Percentiles rank a stretch among this genome's conserved stretches.
These are phyloP conservation scores for Vanrija sp. DNA, from an alignment of 1,284 basidiomycete genomes.

Conservation along the genomic window DNA sequence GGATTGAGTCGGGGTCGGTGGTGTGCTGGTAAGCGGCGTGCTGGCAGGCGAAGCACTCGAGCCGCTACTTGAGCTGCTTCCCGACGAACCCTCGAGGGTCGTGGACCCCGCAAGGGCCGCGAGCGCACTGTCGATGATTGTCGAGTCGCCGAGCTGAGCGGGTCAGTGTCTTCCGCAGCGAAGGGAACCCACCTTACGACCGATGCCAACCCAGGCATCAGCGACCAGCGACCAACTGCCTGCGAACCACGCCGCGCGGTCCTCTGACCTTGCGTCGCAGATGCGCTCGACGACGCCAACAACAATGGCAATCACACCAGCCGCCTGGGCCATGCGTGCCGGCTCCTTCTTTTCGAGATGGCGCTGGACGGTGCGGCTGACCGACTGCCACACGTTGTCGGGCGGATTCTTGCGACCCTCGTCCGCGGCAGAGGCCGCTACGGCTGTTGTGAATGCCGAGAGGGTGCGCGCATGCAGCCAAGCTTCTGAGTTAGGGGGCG, in stretches of 20 bases:
- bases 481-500: background rate
- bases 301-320: slow-evolving; percentile 16
- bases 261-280: slow-evolving; percentile 16
- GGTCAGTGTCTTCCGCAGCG: slow-evolving; percentile 1
- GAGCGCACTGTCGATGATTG: slow-evolving; percentile 32
- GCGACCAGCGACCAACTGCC: slow-evolving; percentile 32
- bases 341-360: slow-evolving; percentile 11
- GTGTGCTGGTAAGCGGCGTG: background rate
- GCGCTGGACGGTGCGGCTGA: slow-evolving; percentile 5
- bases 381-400: slow-evolving; percentile 11
- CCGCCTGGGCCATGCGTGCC: slow-evolving; percentile 13
- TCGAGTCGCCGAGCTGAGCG: slow-evolving; percentile 28
- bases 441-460: slow-evolving; percentile 2
- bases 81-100: background rate
- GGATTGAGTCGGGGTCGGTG: background rate
- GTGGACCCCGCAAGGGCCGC: slow-evolving; percentile 11
- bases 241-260: slow-evolving; percentile 20
- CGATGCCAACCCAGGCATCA: slow-evolving; percentile 44
- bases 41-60: background rate
- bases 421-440: background rate
- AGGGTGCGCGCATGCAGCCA: slow-evolving; percentile 11
- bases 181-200: slow-evolving; percentile 31
- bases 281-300: slow-evolving; percentile 25
- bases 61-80: background rate
- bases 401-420: slow-evolving; percentile 2